Percentiles rank a stretch among this genome's conserved stretches.
Evolutionary conservation across 2,329 filamentous ascomycete genomes (phyloP).

Genomic region (Venturia nashicola): DNA sequence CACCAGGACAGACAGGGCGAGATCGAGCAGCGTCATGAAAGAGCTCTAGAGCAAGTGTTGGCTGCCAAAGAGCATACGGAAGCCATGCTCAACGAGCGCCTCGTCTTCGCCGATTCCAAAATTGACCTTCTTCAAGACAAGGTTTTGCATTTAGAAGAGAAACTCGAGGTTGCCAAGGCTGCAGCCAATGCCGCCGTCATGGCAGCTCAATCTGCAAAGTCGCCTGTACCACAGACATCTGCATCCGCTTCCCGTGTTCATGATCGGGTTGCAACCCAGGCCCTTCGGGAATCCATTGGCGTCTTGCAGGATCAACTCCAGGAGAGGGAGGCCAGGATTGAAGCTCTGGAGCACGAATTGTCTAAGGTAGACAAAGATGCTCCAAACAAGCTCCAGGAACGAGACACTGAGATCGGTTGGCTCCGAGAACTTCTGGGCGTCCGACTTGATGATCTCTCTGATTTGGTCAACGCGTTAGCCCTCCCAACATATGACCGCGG

Average conservation of each 20-base stretch:
- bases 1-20: conserved; percentile 9
- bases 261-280: conserved; percentile 87
- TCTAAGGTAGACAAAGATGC: conserved; percentile 63
- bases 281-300: conserved; percentile 87
- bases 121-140: conserved; percentile 77
- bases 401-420: conserved; percentile 90
- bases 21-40: conserved; percentile 36
- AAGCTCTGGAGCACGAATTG: conserved; percentile 66
- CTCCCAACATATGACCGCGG: conserved; percentile 65
- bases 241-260: conserved; percentile 37
- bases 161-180: conserved; percentile 77
- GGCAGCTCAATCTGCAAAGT: conserved; percentile 40
- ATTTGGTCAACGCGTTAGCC: conserved; percentile 73
- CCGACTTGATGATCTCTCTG: conserved; percentile 79
- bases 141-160: conserved; percentile 74
- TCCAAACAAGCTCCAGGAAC: conserved; percentile 72
- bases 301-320: conserved; percentile 95
- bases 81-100: conserved; percentile 65
- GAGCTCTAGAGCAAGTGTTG: conserved; percentile 54
- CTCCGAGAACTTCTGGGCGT: conserved; percentile 86
- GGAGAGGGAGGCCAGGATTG: conserved; percentile 80
- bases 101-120: conserved; percentile 74
- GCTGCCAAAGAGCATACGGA: conserved; percentile 78
- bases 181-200: conserved; percentile 73
- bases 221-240: conserved; percentile 30